phyloP scores from a whole-genome alignment of 176 grass and related monocot genomes.

The Triticum aestivum region IWGSC_CS_RefSeq_v2.1 NC_057806.1:494214125-494214624 shows the following conservation, averaged over 20 bases:
- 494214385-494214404: neutral
- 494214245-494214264: neutral
- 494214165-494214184: slow-evolving; percentile 76
- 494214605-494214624: neutral
- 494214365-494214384: neutral
- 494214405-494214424: no score
- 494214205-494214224: slow-evolving; percentile 35
- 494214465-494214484: neutral
- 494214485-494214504: no score
- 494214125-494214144: slow-evolving; percentile 65
- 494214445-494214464: neutral
- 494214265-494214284: neutral
- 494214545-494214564: neutral
- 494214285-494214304: neutral
- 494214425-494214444: no score
- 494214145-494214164: slow-evolving; percentile 58
- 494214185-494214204: slow-evolving; percentile 80
- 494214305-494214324: neutral
- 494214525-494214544: no score
- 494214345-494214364: neutral
- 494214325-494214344: no score
- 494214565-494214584: neutral
- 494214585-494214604: neutral
- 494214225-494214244: neutral
- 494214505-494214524: no score